A percentile compares a stretch with the other conserved stretches of the same genome.
phyloP scores from a whole-genome alignment of 1,284 basidiomycete species.

The Puccinia polysora region DNA sequence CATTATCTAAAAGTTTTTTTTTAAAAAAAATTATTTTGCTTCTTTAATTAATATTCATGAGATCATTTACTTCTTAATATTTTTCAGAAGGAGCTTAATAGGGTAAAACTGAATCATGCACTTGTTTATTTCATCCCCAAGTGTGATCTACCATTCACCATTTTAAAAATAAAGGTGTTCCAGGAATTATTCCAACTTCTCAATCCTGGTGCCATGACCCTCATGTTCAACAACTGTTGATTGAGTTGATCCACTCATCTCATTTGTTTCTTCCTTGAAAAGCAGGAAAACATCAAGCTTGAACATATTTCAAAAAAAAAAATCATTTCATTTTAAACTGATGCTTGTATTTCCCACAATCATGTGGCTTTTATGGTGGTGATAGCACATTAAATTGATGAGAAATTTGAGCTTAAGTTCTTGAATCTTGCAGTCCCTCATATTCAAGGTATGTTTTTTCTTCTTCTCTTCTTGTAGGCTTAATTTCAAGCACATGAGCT shows the following conservation, averaged over 20 bases:
- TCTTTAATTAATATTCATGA: background rate
- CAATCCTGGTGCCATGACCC: too few species aligned
- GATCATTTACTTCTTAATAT: background rate
- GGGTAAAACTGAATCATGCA: too few species aligned
- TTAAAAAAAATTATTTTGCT: background rate
- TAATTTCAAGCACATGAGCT: background rate
- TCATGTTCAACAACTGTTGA: background rate
- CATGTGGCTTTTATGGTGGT: background rate
- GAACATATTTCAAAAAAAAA: background rate
- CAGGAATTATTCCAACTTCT: background rate
- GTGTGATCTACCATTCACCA: too few species aligned
- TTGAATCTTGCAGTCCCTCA: background rate
- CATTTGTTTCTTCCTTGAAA: background rate
- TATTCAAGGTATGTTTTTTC: background rate
- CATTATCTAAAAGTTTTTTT: background rate
- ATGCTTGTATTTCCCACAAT: background rate
- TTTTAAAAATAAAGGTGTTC: too few species aligned
- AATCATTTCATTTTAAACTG: background rate
- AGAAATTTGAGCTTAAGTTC: background rate
- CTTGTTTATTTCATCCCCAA: too few species aligned
- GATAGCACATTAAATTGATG: background rate
- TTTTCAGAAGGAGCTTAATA: too few species aligned
- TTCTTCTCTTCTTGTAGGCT: background rate
- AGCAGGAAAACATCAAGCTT: background rate
- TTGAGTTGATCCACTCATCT: background rate